Base-by-base conservation (phyloP, 257 asterid genomes). In the Parsonsia alboflavescens region DNA sequence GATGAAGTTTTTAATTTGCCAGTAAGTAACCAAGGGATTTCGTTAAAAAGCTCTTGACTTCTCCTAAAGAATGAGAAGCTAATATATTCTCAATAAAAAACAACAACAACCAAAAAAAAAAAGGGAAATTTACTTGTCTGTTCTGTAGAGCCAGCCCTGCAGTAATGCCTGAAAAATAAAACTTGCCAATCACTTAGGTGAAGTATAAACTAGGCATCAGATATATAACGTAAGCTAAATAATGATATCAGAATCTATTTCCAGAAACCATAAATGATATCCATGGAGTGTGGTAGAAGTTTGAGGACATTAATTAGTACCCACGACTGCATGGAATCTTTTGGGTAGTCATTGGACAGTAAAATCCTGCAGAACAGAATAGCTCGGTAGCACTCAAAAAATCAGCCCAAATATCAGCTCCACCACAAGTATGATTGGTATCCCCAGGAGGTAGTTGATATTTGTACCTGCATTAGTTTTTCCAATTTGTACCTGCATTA, bases 401-500 rank as follows among this genome's bases (percentile, higher is more conserved):
- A 84, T 95, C 97, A 52, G 97, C 89, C 99, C 99, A 95, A 24
- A 88, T 80, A 78, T 92, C 98, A 56, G 97, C 99, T 75, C 96
- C 96, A 4, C 99, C 99, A 67, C 99, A 95, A 33, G 91, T 83
- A 75, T 90, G 96, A 81, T 90, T 92, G 41, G 89, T 28, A 68
- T 84, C 81, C 65, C 98, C 99, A 0, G 96, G 96, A 65, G 98
- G 99, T 76, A 93, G 87, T 80, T 92, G 98, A 86, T 95, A 95
- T 12, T 84, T 89, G 46, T 95, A 95, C 83, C 98, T 92, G 85
- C 80, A 66, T 76, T 36, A 70, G 33, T 33, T 28, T 41, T 69
- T 71, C 59, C 56, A 30, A 39, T 69, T 84, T 89, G 46, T 95
- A 95, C 83, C 98, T 92, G 85, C 80, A 66, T 76, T 36, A 70